Base-by-base conservation (phyloP, 2,329 filamentous ascomycete genomes). In the Taxawa tesnikishii region DNA sequence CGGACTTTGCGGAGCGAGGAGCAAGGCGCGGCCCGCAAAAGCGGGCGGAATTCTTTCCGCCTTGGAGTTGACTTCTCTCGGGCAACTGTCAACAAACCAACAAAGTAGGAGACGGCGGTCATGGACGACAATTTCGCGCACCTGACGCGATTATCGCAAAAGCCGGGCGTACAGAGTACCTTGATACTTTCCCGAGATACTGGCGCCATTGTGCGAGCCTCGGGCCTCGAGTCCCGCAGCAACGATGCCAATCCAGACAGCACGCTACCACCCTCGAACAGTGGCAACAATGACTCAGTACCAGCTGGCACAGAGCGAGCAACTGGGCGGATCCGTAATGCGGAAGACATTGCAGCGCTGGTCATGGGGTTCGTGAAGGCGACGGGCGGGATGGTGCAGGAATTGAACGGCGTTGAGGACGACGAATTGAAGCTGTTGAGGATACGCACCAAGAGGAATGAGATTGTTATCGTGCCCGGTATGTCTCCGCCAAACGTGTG, bases 381-480 rank as follows among this genome's bases (percentile, higher is more conserved):
- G 7, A 78, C 81, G 2, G 78, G 75, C 12, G 69, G 65, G 25
- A 58, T 88, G 42, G 74, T 85, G n/a, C 66, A 76, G 40, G 78
- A 78, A 38, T 60, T 88, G 45, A 81, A 87, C 48, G 65, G 68
- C 18, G 28, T 31, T n/a, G 79, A 85, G 60, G 74, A 79, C 68
- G 83, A 90, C 47, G 82, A 87, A 50, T 58, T 87, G 40, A 84
- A 78, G 57, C 62, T 90, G 29, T 56, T 90, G 31, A 68, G 82
- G 40, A 52, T 92, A 42, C 70, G 83, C 42, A 88, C 82, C n/a
- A 84, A 77, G 62, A 85, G 82, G 55, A 80, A 85, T 45, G 83
- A 92, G 55, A 60, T 90, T 40, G 79, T 90, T 37, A 83, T 90
- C 48, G 79, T 88, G 13, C 82, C 81, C 32, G 65, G 65, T 67